These are phyloP conservation scores for Paramecium sexaurelia DNA, from an alignment of 73 alveolate genomes.

Conservation along the genomic window DNA sequence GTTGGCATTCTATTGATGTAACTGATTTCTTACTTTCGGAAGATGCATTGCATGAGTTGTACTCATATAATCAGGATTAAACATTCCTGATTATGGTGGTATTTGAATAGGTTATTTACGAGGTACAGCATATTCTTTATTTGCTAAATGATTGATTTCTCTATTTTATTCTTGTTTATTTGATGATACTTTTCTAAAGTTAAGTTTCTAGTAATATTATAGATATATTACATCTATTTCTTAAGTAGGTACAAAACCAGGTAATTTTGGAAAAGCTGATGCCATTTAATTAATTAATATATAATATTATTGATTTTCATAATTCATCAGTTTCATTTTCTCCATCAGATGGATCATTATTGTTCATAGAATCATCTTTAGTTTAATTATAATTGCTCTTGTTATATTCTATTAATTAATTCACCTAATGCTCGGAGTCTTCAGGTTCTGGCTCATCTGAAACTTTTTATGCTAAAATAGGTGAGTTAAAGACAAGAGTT, in stretches of 20 bases:
- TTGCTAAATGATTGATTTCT: constrained; percentile 65
- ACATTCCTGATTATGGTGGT: constrained; percentile 75
- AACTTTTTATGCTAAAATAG: background rate
- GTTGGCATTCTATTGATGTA: constrained; percentile 34
- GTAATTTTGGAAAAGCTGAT: constrained; percentile 85
- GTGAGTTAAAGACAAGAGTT: background rate
- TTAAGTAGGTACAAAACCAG: constrained; percentile 87
- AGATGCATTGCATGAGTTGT: constrained; percentile 73
- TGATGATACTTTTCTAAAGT: constrained; percentile 72
- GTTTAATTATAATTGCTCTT: background rate
- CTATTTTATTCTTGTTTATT: constrained; percentile 74
- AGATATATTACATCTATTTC: constrained; percentile 72
- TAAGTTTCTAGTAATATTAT: constrained; percentile 67
- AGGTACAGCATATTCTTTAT: constrained; percentile 70
- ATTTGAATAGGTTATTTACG: constrained; percentile 62
- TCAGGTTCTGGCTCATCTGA: constrained; percentile 3
- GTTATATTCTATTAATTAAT: background rate
- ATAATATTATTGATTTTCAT: background rate
- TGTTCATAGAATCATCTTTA: background rate
- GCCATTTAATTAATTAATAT: constrained; percentile 66
- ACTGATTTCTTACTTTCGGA: constrained; percentile 40
- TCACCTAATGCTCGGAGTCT: background rate
- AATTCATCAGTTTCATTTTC: background rate
- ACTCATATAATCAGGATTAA: constrained; percentile 71
- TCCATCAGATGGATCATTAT: background rate